phyloP scores from a whole-genome alignment of 805 yeast genomes.

The Candida dajiaensis region DNA sequence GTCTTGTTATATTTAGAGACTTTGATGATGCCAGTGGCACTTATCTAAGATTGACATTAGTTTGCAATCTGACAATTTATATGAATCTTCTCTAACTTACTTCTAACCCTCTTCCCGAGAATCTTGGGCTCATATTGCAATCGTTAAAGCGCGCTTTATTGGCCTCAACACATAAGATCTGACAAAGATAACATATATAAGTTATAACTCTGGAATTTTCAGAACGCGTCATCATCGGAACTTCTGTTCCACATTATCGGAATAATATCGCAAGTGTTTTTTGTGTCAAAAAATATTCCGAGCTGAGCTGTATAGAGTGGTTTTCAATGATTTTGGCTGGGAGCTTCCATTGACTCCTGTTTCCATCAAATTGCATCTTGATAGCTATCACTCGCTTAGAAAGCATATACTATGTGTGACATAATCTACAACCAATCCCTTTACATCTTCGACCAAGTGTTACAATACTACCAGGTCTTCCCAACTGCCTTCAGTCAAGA shows the following conservation, averaged over 20 bases:
- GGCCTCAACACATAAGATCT: background rate
- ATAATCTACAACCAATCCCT: background rate
- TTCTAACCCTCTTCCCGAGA: background rate
- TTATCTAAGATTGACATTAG: conserved; percentile 1
- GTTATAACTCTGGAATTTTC: background rate
- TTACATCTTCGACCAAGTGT: background rate
- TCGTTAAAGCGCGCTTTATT: background rate
- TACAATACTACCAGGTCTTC: background rate
- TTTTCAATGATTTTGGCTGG: background rate
- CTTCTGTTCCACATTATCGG: background rate
- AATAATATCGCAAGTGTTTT: background rate
- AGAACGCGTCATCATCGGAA: background rate
- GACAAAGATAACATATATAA: background rate
- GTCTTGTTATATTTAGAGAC: conserved; percentile 6
- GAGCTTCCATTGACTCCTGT: background rate
- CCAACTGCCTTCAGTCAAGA: background rate
- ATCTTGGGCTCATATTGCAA: background rate
- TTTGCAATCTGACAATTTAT: background rate
- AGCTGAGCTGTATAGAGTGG: background rate
- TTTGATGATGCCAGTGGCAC: conserved; percentile 4
- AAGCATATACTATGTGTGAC: background rate
- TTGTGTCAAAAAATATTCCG: background rate
- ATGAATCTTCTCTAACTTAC: background rate
- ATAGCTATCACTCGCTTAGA: background rate
- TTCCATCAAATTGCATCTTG: background rate